Evolutionary conservation across 2,329 filamentous ascomycete genomes (phyloP).

Genomic region (Fonsecaea nubica): DNA sequence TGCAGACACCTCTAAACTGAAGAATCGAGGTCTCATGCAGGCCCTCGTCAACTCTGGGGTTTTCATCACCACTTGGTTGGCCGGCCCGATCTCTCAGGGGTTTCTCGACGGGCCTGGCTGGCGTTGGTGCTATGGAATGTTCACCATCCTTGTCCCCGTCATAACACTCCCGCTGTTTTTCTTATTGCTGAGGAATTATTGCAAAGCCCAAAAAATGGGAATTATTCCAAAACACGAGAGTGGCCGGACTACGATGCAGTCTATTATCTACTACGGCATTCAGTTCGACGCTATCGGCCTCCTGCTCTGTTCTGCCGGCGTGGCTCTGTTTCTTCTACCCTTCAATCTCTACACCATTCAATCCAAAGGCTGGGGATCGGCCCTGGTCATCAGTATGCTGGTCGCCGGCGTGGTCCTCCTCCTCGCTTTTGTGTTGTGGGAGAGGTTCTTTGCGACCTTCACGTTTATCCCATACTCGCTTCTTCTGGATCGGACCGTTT

Average conservation of each 20-base stretch:
- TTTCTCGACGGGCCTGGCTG: conserved; percentile 37
- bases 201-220: conserved; percentile 64
- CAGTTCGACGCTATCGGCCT: conserved; percentile 69
- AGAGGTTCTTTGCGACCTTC: conserved; percentile 61
- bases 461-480: conserved; percentile 56
- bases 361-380: conserved; percentile 48
- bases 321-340: conserved; percentile 68
- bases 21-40: conserved; percentile 31
- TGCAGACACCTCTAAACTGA: conserved; percentile 44
- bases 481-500: conserved; percentile 36
- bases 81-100: conserved; percentile 32
- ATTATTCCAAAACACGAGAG: conserved; percentile 55
- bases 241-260: conserved; percentile 51
- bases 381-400: conserved; percentile 57
- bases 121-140: conserved; percentile 40
- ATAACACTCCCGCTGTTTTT: conserved; percentile 43
- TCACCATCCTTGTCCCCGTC: conserved; percentile 34
- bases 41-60: conserved; percentile 45
- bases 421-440: conserved; percentile 61
- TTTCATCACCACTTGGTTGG: conserved; percentile 33
- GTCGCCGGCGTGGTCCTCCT: conserved; percentile 62
- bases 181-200: conserved; percentile 64
- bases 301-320: conserved; percentile 64
- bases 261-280: conserved; percentile 58
- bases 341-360: conserved; percentile 61